Evolutionary conservation across 1,284 basidiomycete genomes (phyloP).

Genomic region (Gymnopus androsaceus): DNA sequence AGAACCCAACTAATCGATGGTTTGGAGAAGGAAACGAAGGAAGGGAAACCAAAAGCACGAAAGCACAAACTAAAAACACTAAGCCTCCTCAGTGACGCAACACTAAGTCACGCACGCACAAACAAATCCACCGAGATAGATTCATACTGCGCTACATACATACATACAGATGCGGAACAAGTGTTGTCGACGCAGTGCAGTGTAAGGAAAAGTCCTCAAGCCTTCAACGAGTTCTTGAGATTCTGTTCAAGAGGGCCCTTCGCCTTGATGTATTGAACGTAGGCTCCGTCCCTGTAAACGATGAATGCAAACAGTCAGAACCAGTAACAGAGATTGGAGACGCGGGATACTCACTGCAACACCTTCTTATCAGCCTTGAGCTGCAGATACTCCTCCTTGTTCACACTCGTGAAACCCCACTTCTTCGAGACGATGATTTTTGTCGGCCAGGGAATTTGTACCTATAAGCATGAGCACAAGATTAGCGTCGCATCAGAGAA

Average conservation of each 20-base stretch:
- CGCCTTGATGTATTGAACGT: slow-evolving; percentile 88
- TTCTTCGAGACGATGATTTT: slow-evolving; percentile 98
- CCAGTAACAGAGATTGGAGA: neutral
- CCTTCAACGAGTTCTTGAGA: slow-evolving; percentile 81
- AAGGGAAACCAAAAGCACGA: too few species aligned
- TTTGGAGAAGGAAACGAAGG: too few species aligned
- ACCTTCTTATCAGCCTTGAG: slow-evolving; percentile 89
- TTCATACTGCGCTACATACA: slow-evolving; percentile 3
- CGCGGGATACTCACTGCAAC: slow-evolving; percentile 66
- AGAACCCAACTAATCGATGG: too few species aligned
- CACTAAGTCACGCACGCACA: neutral
- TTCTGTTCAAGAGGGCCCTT: slow-evolving; percentile 85
- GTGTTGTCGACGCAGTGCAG: too few species aligned
- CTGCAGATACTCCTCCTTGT: slow-evolving; percentile 86
- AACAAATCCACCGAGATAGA: slow-evolving; percentile 16
- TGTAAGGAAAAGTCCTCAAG: slow-evolving; percentile 46
- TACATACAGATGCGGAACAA: slow-evolving; percentile 11
- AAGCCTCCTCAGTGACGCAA: too few species aligned
- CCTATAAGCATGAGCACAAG: too few species aligned
- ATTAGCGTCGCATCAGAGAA: too few species aligned
- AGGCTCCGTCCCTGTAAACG: slow-evolving; percentile 77
- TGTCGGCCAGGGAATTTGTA: slow-evolving; percentile 99
- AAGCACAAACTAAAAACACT: slow-evolving; percentile 7
- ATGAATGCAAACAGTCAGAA: slow-evolving; percentile 22
- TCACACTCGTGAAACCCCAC: slow-evolving; percentile 98